Base-by-base conservation (phyloP, 169 alveolate species). In the Neospora caninum region DNA sequence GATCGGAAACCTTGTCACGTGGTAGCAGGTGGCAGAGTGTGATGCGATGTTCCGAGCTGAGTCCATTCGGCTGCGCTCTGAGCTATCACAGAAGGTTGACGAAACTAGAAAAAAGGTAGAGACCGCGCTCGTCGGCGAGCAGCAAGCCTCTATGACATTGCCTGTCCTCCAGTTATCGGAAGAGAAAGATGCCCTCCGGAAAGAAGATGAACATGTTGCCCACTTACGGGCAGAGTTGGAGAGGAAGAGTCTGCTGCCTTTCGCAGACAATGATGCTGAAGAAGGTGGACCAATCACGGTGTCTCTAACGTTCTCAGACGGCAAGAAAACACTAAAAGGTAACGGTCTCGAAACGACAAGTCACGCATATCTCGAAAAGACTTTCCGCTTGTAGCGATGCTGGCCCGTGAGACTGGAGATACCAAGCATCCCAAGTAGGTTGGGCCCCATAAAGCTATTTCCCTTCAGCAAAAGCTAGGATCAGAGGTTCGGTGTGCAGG, bases 1-100 rank as follows among this genome's bases (percentile, higher is more conserved):
- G 27, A 73, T 10, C 42, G 20, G 84, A 16, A 36, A 9, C 20
- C 67, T 4, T 41, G 0, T 38, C 34, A 82, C 89, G 18, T 22
- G n/a, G n/a, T 16, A 25, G n/a, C 41, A 82, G 89, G 89, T 82
- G 53, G 64, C 89, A 82, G 89, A 82, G 89, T 82, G 89, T 29
- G 89, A 82, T 29, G 89, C 69, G 6, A 82, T 18, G 39, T 82
- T 82, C 67, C 89, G 89, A 16, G 89, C 89, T 4, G 89, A 82
- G 89, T 82, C 89, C 2, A 7, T 9, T 7, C 53, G 64, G 13
- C 58, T 82, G n/a, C 89, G 89, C 10, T 22, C 34, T 64, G 69
- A 82, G 89, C 64, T 38, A 34, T 25, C 89, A 9, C 18, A 41
- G 53, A 39, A 43, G 89, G n/a, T 82, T 34, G 67, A 39, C 34